phyloP scores from a whole-genome alignment of 805 yeast genomes.

The Candida nonsorbophila region DNA sequence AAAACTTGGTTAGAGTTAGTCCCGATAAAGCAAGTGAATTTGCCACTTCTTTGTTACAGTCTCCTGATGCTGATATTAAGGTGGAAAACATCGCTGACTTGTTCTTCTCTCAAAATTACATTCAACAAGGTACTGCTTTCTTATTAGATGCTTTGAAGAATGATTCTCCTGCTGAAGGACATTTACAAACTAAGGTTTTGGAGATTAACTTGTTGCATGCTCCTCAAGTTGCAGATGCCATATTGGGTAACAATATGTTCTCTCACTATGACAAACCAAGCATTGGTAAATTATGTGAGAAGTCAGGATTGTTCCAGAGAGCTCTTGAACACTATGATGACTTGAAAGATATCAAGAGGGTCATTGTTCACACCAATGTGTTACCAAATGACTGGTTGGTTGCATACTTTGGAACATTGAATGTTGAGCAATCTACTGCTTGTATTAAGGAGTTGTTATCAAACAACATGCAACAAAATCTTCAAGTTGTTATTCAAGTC shows the following conservation, averaged over 20 bases:
- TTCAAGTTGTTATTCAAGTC: constrained; percentile 92
- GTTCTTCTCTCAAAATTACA: constrained; percentile 87
- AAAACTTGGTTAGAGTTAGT: constrained; percentile 82
- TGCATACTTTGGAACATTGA: constrained; percentile 84
- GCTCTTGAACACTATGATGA: constrained; percentile 96
- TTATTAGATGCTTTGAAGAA: constrained; percentile 90
- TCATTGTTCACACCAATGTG: constrained; percentile 78
- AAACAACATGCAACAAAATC: constrained; percentile 71
- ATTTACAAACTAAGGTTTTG: constrained; percentile 87
- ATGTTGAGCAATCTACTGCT: constrained; percentile 87
- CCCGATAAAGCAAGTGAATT: constrained; percentile 99
- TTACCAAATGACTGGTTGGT: constrained; percentile 94
- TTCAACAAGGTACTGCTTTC: constrained; percentile 98
- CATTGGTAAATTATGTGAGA: constrained; percentile 88
- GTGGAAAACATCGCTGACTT: constrained; percentile 87
- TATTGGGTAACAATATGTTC: constrained; percentile 92
- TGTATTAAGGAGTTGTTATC: constrained; percentile 84
- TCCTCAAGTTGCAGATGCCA: constrained; percentile 99
- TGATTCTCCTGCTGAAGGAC: constrained; percentile 92
- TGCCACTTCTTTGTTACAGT: constrained; percentile 74
- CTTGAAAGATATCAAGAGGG: constrained; percentile 91
- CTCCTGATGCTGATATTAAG: constrained; percentile 58
- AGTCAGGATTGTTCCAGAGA: constrained; percentile 92
- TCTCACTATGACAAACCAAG: constrained; percentile 92
- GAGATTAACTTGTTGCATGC: constrained; percentile 93